Conservation (phyloP, 2,329 filamentous ascomycete species). For the Trichophyton mentagrophytes region DNA sequence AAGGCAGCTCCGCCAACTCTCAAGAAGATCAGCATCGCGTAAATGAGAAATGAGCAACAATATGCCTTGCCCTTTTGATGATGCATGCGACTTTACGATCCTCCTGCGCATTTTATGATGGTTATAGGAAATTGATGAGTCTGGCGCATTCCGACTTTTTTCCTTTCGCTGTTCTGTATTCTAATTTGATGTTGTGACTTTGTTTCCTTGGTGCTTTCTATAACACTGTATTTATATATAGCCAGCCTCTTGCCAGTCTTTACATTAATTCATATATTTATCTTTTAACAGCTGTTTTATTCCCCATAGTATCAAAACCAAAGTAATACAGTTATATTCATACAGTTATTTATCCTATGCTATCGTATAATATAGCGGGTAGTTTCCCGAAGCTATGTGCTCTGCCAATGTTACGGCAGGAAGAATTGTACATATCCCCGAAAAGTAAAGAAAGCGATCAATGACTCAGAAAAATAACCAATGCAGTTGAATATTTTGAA, state of each 20-base stretch:
- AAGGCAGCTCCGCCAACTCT: conserved; percentile 39
- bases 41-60: neutral
- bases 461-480: neutral
- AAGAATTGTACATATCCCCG: neutral
- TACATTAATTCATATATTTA: neutral
- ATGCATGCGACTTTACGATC: neutral
- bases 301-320: no score
- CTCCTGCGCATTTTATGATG: neutral
- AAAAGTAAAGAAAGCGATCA: neutral
- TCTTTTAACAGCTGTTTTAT: neutral
- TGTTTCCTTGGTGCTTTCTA: neutral
- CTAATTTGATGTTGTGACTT: neutral
- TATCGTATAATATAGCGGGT: neutral
- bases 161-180: neutral
- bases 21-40: conserved; percentile 40
- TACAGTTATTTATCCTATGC: neutral
- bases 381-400: neutral
- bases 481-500: neutral
- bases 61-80: neutral
- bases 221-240: neutral
- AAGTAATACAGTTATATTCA: neutral
- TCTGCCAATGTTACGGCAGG: neutral
- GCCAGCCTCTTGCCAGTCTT: neutral
- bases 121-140: neutral
- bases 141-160: neutral